A percentile compares a stretch with the other conserved stretches of the same genome.
Conservation (phyloP, 1,139 yeast genomes). For the Suhomyces wounanorum region DNA sequence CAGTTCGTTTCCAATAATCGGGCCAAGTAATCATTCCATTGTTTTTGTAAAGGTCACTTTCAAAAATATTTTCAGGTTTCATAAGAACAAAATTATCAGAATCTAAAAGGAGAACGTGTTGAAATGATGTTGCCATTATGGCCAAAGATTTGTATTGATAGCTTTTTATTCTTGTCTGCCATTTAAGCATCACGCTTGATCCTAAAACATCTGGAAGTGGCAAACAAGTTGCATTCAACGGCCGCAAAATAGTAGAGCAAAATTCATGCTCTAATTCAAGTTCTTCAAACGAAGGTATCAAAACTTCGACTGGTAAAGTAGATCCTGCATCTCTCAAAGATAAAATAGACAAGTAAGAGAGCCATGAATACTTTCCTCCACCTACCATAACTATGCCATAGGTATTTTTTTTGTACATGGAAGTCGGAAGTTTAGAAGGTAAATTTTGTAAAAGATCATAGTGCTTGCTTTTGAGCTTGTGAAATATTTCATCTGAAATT, state of each 20-base stretch:
- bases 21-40: slow-evolving; percentile 78
- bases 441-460: slow-evolving; percentile 23
- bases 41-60: slow-evolving; percentile 52
- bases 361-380: slow-evolving; percentile 43
- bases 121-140: slow-evolving; percentile 41
- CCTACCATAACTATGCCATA: slow-evolving; percentile 43
- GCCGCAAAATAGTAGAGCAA: slow-evolving; percentile 19
- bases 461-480: slow-evolving; percentile 31
- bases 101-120: slow-evolving; percentile 44
- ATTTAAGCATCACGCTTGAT: slow-evolving; percentile 33
- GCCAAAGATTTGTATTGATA: slow-evolving; percentile 49
- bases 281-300: slow-evolving; percentile 38
- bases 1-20: slow-evolving; percentile 78
- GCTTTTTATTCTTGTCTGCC: slow-evolving; percentile 29
- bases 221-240: slow-evolving; percentile 21
- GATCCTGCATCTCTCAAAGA: slow-evolving; percentile 40
- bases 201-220: slow-evolving; percentile 39
- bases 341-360: slow-evolving; percentile 37
- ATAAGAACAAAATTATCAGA: slow-evolving; percentile 43
- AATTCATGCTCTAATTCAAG: slow-evolving; percentile 22
- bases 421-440: slow-evolving; percentile 27
- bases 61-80: slow-evolving; percentile 48
- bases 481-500: slow-evolving; percentile 25
- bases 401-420: slow-evolving; percentile 29
- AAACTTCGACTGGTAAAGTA: slow-evolving; percentile 38